Evolutionary conservation across 768 basidiomycete genomes (phyloP), one percentile per base, ranked within the genome.

Genomic region (Termitomyces titanicus): DNA sequence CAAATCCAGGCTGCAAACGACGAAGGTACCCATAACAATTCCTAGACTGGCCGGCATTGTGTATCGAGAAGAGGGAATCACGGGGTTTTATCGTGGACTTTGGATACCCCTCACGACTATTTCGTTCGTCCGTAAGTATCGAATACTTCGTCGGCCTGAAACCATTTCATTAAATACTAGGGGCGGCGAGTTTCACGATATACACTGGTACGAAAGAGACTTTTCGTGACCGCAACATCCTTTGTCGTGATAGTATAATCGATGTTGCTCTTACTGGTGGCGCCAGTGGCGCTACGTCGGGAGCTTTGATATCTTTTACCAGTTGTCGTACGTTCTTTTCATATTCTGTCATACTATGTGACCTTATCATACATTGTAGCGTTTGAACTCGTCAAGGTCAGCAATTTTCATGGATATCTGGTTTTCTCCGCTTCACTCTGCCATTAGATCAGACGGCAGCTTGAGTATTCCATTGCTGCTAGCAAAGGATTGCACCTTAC

Each of bases 21-120:
- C 84, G 49, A 86, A 88, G 68, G 85, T 79, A 48, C 82, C 78
- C 51, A 81, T 90, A 61, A 83, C 89, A 8, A 84, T 96, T 51
- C 83, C 85, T 25, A 80, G 77, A 64, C 81, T 91, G 59, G 85
- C 91, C 54, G 72, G 77, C 25, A 72, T 86, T 61, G 86, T 94
- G 25, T 91, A 90, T 70, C 81, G 81, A 29, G 92, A 94, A 64
- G 89, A 94, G 72, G 88, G 93, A n/a, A 71, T 92, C 33, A 80
- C 80, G 61, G 95, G 96, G 51, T 98, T 94, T 72, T 96, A 92
- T 70, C 81, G 94, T 54, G 92, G 92, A 54, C 66, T 94, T 48
- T 92, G 90, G 84, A 90, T 98, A 63, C 95, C 96, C 45, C 82
- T 98, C 53, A 79, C 94, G 71, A 96, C 94, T 9, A 98, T 98